A percentile compares a stretch with the other conserved stretches of the same genome.
These are phyloP conservation scores for Cinchona pubescens DNA, from an alignment of 257 asterid species.

Conservation along the genomic window DNA sequence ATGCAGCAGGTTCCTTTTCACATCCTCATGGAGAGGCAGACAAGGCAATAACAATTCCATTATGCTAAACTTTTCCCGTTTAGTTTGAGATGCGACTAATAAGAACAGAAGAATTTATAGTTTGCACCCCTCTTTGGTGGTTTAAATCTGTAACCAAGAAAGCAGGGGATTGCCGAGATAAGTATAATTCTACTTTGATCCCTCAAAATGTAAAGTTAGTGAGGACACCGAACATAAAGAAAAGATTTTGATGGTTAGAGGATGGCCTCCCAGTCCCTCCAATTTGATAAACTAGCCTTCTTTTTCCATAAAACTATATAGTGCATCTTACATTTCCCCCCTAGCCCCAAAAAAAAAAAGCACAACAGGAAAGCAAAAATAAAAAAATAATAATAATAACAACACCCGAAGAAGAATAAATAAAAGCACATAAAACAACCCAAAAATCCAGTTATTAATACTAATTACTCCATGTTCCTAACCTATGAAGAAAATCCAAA, in stretches of 20 bases:
- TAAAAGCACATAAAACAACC: not conserved
- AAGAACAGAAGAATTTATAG: not conserved
- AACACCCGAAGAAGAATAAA: not conserved
- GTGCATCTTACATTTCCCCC: too few relatives aligned
- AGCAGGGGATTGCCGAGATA: too few relatives aligned
- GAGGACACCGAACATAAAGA: not conserved
- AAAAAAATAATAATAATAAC: too few relatives aligned
- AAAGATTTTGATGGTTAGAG: not conserved
- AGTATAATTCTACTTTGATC: too few relatives aligned
- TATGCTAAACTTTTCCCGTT: not conserved
- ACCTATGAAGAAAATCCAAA: too few relatives aligned
- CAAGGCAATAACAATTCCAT: not conserved
- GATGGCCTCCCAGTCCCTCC: not conserved
- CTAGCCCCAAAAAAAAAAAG: not conserved
- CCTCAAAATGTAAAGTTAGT: not conserved
- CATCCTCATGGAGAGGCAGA: not conserved
- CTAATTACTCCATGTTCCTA: not conserved
- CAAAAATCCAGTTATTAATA: not conserved
- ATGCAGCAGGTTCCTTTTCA: not conserved
- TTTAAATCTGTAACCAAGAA: not conserved
- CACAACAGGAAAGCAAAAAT: too few relatives aligned
- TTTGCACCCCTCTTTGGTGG: not conserved
- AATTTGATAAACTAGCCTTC: not conserved
- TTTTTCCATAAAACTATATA: too few relatives aligned
- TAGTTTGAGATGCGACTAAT: not conserved